Evolutionary conservation across 2,329 filamentous ascomycete species (phyloP), one percentile per base, ranked within the genome.

Genomic region (Amauroascus verrucosus): DNA sequence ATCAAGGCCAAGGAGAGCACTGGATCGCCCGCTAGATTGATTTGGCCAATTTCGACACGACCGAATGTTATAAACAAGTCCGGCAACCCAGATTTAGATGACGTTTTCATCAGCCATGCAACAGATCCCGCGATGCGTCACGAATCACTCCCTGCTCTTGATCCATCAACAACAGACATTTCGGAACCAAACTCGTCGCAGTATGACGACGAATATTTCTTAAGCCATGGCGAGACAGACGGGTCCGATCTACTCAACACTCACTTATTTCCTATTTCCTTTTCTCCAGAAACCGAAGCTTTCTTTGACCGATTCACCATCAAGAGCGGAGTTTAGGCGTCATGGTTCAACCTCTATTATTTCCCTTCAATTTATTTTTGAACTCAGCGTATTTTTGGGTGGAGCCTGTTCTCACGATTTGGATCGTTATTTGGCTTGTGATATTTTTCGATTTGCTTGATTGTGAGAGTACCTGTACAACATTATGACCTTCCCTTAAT

Each of bases 91-190:
- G 67, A 70, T 32, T 64, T 72, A 16, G 56, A 55, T 16, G 70
- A 71, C 55, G 63, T 71, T 16, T 72, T 72, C 55, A 70, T 70
- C 53, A 67, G 62, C 40, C 65, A 67, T 55, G 65, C 67, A 48
- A 54, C 63, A 22, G 60, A 63, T 46, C 61, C 52, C 44, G 59
- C 44, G n/a, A 66, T 61, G 53, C 61, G 56, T 38, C 61, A 62
- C 35, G 61, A 65, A 43, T 64, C 68, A 16, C 64, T 69, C 22
- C 60, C 61, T 13, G 57, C 60, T 18, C 54, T 71, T 18, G 61
- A 61, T 16, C 57, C 63, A 8, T 60, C 63, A 18, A 60, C 68
- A 56, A 60, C 66, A 22, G 57, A 61, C 9, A 67, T 69, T 41
- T 63, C 69, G 6, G 67, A 70, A 47, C 70, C 68, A 44, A 63